Conservation (phyloP, 2,329 filamentous ascomycete genomes). For the Aspergillus fumigatiaffinis region DNA sequence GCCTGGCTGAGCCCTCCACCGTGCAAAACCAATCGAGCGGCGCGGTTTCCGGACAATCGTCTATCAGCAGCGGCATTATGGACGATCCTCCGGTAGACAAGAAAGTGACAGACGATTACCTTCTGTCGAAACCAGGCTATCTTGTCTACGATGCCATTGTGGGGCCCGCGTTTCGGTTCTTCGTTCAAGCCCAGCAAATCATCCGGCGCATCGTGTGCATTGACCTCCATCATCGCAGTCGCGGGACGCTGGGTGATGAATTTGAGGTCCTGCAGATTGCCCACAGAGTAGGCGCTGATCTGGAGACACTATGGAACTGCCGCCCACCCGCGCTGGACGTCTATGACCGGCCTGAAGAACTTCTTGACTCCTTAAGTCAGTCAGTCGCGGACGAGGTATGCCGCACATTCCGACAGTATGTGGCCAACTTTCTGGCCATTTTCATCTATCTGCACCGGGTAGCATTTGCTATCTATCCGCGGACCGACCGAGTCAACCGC, state of each 20-base stretch:
- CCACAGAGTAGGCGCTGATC: slow-evolving; percentile 32
- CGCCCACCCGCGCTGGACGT: slow-evolving; percentile 31
- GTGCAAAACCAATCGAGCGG: background rate
- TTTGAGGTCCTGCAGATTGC: slow-evolving; percentile 37
- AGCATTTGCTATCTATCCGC: slow-evolving; percentile 35
- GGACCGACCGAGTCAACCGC: slow-evolving; percentile 33
- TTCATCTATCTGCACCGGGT: slow-evolving; percentile 37
- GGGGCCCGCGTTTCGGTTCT: slow-evolving; percentile 31
- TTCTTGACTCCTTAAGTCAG: slow-evolving; percentile 22
- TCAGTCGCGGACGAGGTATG: slow-evolving; percentile 26
- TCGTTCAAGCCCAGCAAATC: slow-evolving; percentile 30
- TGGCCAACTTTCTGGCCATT: slow-evolving; percentile 33
- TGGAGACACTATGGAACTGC: slow-evolving; percentile 32
- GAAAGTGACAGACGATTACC: slow-evolving; percentile 13
- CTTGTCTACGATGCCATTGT: slow-evolving; percentile 30
- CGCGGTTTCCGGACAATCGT: background rate
- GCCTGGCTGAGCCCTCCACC: slow-evolving; percentile 11
- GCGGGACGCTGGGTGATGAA: slow-evolving; percentile 35
- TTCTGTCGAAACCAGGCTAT: slow-evolving; percentile 24
- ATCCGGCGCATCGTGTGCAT: slow-evolving; percentile 33
- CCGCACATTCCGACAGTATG: slow-evolving; percentile 31
- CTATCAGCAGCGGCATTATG: slow-evolving; percentile 4
- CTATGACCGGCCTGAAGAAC: slow-evolving; percentile 25
- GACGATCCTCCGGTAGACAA: slow-evolving; percentile 1
- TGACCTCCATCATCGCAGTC: slow-evolving; percentile 36